Conservation (phyloP, 768 basidiomycete species). For the Auricularia sp. region DNA sequence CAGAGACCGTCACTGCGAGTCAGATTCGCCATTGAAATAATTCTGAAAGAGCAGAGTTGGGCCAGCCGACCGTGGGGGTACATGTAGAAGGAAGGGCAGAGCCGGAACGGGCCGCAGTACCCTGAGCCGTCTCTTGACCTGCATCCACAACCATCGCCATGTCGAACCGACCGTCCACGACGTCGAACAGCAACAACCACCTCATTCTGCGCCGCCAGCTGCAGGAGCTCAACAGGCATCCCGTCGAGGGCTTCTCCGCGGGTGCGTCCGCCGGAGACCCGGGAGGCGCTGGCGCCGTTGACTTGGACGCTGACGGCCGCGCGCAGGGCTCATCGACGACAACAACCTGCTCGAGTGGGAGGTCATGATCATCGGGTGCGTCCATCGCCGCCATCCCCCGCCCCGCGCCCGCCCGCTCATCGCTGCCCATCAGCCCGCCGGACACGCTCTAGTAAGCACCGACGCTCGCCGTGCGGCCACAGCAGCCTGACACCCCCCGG, state of each 20-base stretch:
- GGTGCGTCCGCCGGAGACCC: conserved; percentile 32
- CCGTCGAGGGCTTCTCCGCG: conserved; percentile 95
- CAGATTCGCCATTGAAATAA: too few relatives aligned
- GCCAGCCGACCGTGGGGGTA: too few relatives aligned
- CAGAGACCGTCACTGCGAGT: too few relatives aligned
- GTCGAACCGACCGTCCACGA: not conserved
- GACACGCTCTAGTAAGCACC: conserved; percentile 81
- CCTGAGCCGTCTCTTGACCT: too few relatives aligned
- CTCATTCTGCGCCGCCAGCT: conserved; percentile 73
- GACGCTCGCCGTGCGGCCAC: not conserved
- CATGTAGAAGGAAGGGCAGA: too few relatives aligned
- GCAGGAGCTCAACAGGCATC: conserved; percentile 78
- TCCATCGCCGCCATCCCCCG: not conserved
- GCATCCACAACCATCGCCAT: too few relatives aligned
- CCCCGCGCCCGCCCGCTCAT: conserved; percentile 9
- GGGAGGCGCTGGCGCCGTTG: conserved; percentile 11
- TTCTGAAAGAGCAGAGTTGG: too few relatives aligned
- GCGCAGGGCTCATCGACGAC: conserved; percentile 83
- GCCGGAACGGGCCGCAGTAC: too few relatives aligned
- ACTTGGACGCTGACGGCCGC: not conserved
- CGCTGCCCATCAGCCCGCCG: conserved; percentile 49
- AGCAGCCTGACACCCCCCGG: conserved; percentile 2
- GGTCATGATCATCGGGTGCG: conserved; percentile 82
- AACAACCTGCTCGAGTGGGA: conserved; percentile 96
- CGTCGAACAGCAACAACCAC: conserved; percentile 29